Percentiles rank a stretch among this genome's conserved stretches.
These are phyloP conservation scores for Ceratocystis eucalypticola DNA, from an alignment of 2,329 filamentous ascomycete genomes.

Conservation along the genomic window DNA sequence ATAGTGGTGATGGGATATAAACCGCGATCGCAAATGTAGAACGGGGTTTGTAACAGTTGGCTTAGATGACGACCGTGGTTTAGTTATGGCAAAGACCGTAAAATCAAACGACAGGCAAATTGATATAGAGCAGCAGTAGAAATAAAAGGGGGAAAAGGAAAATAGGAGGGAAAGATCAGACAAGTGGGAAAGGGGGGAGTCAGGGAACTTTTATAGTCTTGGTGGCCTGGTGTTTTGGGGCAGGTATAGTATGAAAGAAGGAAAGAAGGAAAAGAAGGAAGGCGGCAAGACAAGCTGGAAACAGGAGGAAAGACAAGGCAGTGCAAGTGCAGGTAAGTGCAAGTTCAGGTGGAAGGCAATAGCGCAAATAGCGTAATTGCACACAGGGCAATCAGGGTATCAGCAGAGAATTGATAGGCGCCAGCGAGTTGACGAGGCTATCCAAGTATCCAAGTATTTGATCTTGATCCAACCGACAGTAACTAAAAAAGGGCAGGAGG, in stretches of 20 bases:
- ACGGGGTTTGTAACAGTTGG: neutral
- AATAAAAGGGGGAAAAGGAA: neutral
- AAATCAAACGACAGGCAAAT: neutral
- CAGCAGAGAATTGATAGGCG: neutral
- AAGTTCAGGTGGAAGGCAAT: neutral
- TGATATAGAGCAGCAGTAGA: neutral
- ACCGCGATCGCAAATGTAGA: neutral
- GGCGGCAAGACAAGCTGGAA: neutral
- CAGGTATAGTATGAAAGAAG: neutral
- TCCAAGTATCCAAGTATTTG: neutral
- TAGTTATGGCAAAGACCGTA: too few relatives aligned
- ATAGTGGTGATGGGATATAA: neutral
- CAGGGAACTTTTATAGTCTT: neutral
- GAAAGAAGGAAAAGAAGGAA: conserved; percentile 7
- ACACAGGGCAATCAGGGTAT: neutral
- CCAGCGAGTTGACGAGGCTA: conserved; percentile 3
- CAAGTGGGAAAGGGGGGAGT: neutral
- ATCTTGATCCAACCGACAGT: too few relatives aligned
- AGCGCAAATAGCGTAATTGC: neutral
- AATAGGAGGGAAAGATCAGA: conserved; percentile 4
- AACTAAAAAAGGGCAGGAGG: too few relatives aligned
- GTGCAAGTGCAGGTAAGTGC: neutral
- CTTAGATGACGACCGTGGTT: too few relatives aligned
- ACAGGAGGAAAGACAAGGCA: neutral
- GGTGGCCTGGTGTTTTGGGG: neutral